These are phyloP conservation scores for Martiniozyma abietophila DNA, from an alignment of 805 yeast genomes.

Conservation along the genomic window DNA sequence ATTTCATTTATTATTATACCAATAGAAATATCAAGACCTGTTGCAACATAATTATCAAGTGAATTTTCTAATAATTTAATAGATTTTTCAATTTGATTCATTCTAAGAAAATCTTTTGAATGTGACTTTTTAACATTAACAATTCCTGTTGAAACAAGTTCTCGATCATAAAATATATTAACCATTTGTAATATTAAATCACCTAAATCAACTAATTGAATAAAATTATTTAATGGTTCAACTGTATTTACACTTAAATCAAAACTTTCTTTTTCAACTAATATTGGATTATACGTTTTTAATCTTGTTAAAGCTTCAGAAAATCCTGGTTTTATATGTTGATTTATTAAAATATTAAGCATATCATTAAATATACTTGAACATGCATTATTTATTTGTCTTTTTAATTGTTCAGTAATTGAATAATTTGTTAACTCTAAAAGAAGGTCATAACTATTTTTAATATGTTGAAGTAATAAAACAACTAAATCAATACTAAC, in stretches of 20 bases:
- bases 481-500: conserved; percentile 77
- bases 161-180: conserved; percentile 83
- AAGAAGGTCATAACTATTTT: conserved; percentile 51
- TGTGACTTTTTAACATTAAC: conserved; percentile 38
- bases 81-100: conserved; percentile 66
- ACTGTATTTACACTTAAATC: conserved; percentile 29
- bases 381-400: conserved; percentile 27
- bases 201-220: conserved; percentile 87
- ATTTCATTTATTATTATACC: conserved; percentile 81
- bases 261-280: conserved; percentile 5
- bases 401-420: conserved; percentile 22
- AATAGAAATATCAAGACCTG: conserved; percentile 87
- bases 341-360: conserved; percentile 50
- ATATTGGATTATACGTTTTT: conserved; percentile 60
- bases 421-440: conserved; percentile 32
- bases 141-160: conserved; percentile 47
- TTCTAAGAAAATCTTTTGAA: conserved; percentile 67
- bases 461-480: conserved; percentile 59
- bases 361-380: conserved; percentile 63
- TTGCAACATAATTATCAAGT: conserved; percentile 84
- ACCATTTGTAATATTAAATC: conserved; percentile 90
- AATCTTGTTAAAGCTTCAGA: conserved; percentile 66
- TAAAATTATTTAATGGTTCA: conserved; percentile 81
- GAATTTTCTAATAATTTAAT: conserved; percentile 55
- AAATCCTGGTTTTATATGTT: conserved; percentile 83